phyloP scores from a whole-genome alignment of 352 stramenopile species.

The Achlya hypogyna region DNA sequence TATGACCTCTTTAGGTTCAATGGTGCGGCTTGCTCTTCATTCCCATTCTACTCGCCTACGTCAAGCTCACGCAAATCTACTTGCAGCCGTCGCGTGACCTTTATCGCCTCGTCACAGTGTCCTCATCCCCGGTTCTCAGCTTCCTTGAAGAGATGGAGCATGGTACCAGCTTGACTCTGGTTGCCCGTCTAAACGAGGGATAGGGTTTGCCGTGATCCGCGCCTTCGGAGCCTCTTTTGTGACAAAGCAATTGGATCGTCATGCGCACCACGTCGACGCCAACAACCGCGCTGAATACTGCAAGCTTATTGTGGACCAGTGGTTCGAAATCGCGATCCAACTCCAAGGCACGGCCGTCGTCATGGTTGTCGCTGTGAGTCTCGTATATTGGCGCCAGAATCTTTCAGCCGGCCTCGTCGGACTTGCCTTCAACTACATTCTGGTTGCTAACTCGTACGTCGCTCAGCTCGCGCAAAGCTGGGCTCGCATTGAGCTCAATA shows the following conservation, averaged over 20 bases:
- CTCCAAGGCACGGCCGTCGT: constrained; percentile 76
- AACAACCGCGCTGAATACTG: constrained; percentile 72
- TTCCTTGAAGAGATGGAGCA: constrained; percentile 20
- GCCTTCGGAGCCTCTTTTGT: constrained; percentile 24
- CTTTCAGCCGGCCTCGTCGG: constrained; percentile 71
- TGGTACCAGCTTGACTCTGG: too few relatives aligned
- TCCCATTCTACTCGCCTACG: constrained; percentile 79
- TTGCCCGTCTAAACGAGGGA: too few relatives aligned
- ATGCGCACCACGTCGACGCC: constrained; percentile 40
- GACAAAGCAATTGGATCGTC: constrained; percentile 29
- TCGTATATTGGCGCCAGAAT: constrained; percentile 41
- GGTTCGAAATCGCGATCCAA: constrained; percentile 78
- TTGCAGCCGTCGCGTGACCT: constrained; percentile 37
- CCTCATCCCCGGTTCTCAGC: constrained; percentile 35
- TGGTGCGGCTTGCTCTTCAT: constrained; percentile 61
- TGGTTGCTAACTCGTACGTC: constrained; percentile 77
- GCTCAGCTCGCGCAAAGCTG: constrained; percentile 77
- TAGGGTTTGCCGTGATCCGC: constrained; percentile 28
- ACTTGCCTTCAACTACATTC: constrained; percentile 83
- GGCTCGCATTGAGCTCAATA: constrained; percentile 84
- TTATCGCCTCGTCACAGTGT: constrained; percentile 28
- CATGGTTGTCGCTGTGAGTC: constrained; percentile 54
- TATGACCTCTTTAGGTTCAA: constrained; percentile 27
- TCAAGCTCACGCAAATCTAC: constrained; percentile 33
- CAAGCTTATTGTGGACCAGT: constrained; percentile 50